Evolutionary conservation across 495 filamentous ascomycete species (phyloP).

Genomic region (Elasticomyces elasticus): DNA sequence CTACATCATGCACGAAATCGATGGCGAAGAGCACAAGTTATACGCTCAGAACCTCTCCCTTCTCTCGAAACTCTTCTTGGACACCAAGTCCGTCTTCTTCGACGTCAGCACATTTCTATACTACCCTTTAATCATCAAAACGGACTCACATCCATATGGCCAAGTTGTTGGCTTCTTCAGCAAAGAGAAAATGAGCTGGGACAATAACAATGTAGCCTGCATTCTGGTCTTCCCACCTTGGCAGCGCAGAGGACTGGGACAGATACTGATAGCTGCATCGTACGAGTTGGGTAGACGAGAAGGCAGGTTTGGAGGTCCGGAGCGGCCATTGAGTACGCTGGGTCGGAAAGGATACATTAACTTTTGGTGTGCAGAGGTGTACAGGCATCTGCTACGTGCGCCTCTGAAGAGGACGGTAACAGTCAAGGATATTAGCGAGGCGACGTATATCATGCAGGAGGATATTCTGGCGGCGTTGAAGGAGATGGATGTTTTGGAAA

Average conservation of each 20-base stretch:
- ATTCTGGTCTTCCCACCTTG: constrained; percentile 95
- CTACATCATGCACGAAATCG: constrained; percentile 76
- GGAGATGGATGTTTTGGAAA: constrained; percentile 63
- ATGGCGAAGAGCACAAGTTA: constrained; percentile 73
- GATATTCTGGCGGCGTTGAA: constrained; percentile 71
- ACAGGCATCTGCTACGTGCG: constrained; percentile 46
- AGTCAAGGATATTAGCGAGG: constrained; percentile 47
- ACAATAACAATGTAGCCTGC: constrained; percentile 95
- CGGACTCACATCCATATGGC: constrained; percentile 19
- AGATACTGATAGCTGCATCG: constrained; percentile 81
- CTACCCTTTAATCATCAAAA: constrained; percentile 65
- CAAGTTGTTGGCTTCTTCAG: constrained; percentile 89
- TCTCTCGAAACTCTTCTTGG: constrained; percentile 95
- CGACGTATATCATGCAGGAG: constrained; percentile 70
- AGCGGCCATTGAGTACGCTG: constrained; percentile 81
- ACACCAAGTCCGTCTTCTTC: constrained; percentile 97
- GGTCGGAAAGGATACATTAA: constrained; percentile 68
- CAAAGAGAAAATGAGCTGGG: constrained; percentile 97
- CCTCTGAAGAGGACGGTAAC: constrained; percentile 39
- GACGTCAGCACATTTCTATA: constrained; percentile 92
- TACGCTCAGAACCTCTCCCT: constrained; percentile 93
- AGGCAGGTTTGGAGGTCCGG: constrained; percentile 77
- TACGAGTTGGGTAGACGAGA: constrained; percentile 88
- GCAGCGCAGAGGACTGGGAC: constrained; percentile 79
- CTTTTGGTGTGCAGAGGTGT: constrained; percentile 77